phyloP scores from a whole-genome alignment of 352 stramenopile species.

The Hyaloperonospora brassicae region DNA sequence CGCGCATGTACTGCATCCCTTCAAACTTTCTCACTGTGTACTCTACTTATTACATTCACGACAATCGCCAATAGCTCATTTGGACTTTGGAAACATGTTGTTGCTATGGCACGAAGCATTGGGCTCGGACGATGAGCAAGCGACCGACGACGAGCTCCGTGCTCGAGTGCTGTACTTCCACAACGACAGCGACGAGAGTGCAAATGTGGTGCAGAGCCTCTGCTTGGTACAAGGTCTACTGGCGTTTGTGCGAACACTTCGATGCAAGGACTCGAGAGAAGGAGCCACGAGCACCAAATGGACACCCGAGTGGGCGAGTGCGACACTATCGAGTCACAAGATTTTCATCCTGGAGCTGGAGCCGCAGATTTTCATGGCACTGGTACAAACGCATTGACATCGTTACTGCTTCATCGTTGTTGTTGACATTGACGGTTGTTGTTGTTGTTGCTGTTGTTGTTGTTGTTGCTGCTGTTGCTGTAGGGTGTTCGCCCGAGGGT shows the following conservation, averaged over 20 bases:
- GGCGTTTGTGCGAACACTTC: constrained; percentile 39
- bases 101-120: constrained; percentile 57
- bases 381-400: constrained; percentile 25
- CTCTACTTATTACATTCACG: too few relatives aligned
- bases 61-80: neutral
- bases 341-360: constrained; percentile 53
- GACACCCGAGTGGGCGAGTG: constrained; percentile 34
- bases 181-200: neutral
- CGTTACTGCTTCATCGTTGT: neutral
- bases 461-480: constrained; percentile 4
- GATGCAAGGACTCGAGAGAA: constrained; percentile 3
- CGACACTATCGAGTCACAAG: constrained; percentile 29
- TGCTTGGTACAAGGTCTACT: constrained; percentile 48
- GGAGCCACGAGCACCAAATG: neutral
- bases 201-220: constrained; percentile 30
- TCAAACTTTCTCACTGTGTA: too few relatives aligned
- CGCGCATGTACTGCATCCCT: constrained; percentile 1
- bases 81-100: constrained; percentile 20
- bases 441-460: constrained; percentile 1
- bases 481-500: constrained; percentile 26
- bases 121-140: constrained; percentile 60
- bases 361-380: constrained; percentile 47
- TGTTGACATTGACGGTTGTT: constrained; percentile 1
- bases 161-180: constrained; percentile 39
- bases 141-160: constrained; percentile 40